Base-by-base conservation (phyloP, 306 rosid genomes). In the Sechiopsis laciniata region DNA sequence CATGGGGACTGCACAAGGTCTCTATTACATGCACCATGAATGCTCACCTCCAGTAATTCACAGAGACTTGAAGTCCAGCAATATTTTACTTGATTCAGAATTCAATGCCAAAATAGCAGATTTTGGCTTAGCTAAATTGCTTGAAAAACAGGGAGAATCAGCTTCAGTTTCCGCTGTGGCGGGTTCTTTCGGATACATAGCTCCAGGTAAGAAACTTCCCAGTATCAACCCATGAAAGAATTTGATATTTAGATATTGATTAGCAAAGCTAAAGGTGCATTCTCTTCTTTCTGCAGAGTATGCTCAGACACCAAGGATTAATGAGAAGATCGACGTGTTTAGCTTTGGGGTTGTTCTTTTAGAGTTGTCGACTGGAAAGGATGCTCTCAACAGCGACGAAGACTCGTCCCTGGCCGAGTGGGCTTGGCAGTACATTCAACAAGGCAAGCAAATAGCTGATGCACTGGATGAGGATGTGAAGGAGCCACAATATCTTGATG, bases 171-270 rank as follows among this genome's bases (percentile, higher is more conserved):
- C 98, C 10, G 56, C 84, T 29, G 88, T 90, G 11, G 89, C 83
- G n/a, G 98, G 98, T 17, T 86, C 98, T 19, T 75, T 94, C 35
- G 98, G 98, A 78, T 94, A 94, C 82, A 82, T 94, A 74, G 98
- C 98, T 74, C 98, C 98, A 80, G 97, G 97, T 94, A 62, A 63
- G n/a, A 32, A 35, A 68, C 32, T 5, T 65, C 13, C 20, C 64
- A 8, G 9, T 32, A 17, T 24, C 29, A 15, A 72, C 8, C 21
- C 62, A 53, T 17, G 8, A 10, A 32, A 54, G 32, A 71, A 29
- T 53, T 53, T 15, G 7, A 71, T 3, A 8, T 16, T 16, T 48
- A 62, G 13, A 16, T 8, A 22, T 50, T 51, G 13, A 42, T 5
- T 13, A 7, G 21, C 29, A 13, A 54, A 73, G 19, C 63, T 57